A percentile compares a stretch with the other conserved stretches of the same genome.
phyloP scores from a whole-genome alignment of 2,329 filamentous ascomycete species.

The Exophiala mesophila region DNA sequence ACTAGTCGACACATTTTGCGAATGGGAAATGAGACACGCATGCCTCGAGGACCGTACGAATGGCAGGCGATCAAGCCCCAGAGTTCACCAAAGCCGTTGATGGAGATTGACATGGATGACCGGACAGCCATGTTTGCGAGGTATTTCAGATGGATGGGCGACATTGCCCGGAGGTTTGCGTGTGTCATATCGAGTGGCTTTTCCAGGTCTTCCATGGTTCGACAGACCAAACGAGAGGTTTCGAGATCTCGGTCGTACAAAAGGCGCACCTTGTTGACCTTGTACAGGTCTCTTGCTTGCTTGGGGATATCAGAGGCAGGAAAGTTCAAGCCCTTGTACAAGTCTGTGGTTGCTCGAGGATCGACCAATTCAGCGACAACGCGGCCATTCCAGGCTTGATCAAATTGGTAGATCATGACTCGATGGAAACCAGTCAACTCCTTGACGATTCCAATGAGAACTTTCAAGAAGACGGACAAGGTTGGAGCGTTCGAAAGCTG shows the following conservation, averaged over 20 bases:
- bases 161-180: constrained; percentile 81
- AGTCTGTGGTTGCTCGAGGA: constrained; percentile 69
- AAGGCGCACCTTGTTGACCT: constrained; percentile 80
- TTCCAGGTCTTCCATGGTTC: constrained; percentile 67
- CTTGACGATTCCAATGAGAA: constrained; percentile 78
- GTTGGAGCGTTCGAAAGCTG: constrained; percentile 69
- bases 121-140: constrained; percentile 82
- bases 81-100: constrained; percentile 77
- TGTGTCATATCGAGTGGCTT: constrained; percentile 76
- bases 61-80: constrained; percentile 90
- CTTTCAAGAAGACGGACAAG: constrained; percentile 70
- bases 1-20: constrained; percentile 87
- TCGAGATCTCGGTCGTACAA: constrained; percentile 79
- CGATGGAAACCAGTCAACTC: constrained; percentile 87
- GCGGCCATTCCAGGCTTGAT: constrained; percentile 73
- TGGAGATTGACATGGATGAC: constrained; percentile 92
- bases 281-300: constrained; percentile 84
- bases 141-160: constrained; percentile 84
- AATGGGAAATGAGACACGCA: constrained; percentile 89
- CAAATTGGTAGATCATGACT: constrained; percentile 91
- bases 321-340: constrained; percentile 84
- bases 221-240: constrained; percentile 76
- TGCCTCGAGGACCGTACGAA: constrained; percentile 68
- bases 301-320: constrained; percentile 81
- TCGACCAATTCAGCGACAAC: constrained; percentile 86